phyloP scores from a whole-genome alignment of 306 rosid species.

The Corylus americana region DNA sequence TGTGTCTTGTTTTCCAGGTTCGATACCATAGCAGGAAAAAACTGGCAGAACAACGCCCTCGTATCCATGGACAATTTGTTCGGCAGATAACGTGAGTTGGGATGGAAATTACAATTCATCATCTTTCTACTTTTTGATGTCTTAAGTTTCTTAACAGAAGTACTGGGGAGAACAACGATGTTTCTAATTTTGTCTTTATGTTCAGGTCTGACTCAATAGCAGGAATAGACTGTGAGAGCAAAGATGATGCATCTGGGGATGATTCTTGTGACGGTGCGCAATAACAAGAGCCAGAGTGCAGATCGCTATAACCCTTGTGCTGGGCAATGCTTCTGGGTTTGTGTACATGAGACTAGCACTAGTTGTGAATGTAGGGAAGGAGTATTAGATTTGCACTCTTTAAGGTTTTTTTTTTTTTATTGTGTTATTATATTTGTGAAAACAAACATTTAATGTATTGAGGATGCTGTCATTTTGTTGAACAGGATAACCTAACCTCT shows the following conservation, averaged over 20 bases:
- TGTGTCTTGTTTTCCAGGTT: slow-evolving; percentile 30
- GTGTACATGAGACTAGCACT: slow-evolving; percentile 15
- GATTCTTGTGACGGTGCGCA: slow-evolving; percentile 32
- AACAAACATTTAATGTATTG: slow-evolving; percentile 20
- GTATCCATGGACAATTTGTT: slow-evolving; percentile 38
- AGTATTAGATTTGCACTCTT: slow-evolving; percentile 5
- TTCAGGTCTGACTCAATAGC: slow-evolving; percentile 42
- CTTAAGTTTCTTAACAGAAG: background rate
- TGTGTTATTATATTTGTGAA: slow-evolving; percentile 21
- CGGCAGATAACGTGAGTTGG: slow-evolving; percentile 11
- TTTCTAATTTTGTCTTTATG: slow-evolving; percentile 12
- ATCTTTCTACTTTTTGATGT: background rate
- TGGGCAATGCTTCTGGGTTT: slow-evolving; percentile 28
- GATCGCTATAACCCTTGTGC: slow-evolving; percentile 29
- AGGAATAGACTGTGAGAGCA: slow-evolving; percentile 33
- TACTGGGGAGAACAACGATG: slow-evolving; percentile 6
- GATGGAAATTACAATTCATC: background rate
- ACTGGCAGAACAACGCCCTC: slow-evolving; percentile 42
- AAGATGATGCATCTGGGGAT: slow-evolving; percentile 37
- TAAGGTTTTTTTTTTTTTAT: slow-evolving; percentile 9
- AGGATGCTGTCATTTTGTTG: slow-evolving; percentile 15
- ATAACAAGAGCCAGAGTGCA: slow-evolving; percentile 31
- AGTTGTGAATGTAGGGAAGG: background rate
- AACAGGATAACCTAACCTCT: background rate
- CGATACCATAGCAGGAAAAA: slow-evolving; percentile 46